phyloP scores from a whole-genome alignment of 2,329 filamentous ascomycete genomes.

The Clarireedia monteithiana region DNA sequence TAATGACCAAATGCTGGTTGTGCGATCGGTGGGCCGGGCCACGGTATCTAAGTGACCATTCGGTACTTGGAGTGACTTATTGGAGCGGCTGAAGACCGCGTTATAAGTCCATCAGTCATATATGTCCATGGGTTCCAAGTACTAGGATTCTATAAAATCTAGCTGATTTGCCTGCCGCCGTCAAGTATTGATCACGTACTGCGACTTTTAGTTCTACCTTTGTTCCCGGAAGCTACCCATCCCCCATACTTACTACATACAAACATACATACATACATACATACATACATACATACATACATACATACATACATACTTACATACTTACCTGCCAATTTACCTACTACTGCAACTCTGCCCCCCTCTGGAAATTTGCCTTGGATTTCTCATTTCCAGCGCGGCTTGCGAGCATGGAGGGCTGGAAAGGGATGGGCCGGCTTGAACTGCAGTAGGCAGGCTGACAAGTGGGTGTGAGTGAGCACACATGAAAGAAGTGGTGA shows the following conservation, averaged over 20 bases:
- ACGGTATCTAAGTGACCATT: conserved; percentile 33
- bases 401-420: conserved; percentile 6
- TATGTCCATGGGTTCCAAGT: background rate
- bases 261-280: too few species aligned
- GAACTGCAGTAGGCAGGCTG: background rate
- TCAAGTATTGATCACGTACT: conserved; percentile 5
- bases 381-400: conserved; percentile 10
- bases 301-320: too few species aligned
- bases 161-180: background rate
- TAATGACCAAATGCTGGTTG: conserved; percentile 15
- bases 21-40: conserved; percentile 30
- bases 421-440: background rate
- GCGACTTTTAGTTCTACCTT: background rate
- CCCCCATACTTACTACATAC: too few species aligned
- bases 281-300: too few species aligned
- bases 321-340: too few species aligned
- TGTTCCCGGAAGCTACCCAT: background rate
- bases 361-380: background rate
- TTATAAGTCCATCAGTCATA: background rate
- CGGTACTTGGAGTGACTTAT: conserved; percentile 34
- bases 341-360: too few species aligned
- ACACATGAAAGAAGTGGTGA: background rate
- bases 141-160: background rate
- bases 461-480: background rate
- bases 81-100: conserved; percentile 28